Percentiles rank a stretch among this genome's conserved stretches.
phyloP scores from a whole-genome alignment of 2,329 filamentous ascomycete genomes.

The Aspergillus transmontanensis region DNA sequence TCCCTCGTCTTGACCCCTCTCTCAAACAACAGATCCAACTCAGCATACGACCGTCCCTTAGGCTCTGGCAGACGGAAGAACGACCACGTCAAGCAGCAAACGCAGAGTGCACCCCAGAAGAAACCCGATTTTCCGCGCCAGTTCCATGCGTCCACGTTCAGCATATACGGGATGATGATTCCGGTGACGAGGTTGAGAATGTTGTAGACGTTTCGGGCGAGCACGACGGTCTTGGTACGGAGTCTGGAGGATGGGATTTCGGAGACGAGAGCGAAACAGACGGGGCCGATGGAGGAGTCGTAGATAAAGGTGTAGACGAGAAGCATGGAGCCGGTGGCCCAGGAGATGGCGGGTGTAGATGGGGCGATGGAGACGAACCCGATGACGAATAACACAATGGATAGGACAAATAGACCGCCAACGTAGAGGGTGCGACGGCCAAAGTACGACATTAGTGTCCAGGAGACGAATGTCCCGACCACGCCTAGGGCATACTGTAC shows the following conservation, averaged over 20 bases:
- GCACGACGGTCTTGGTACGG: conserved; percentile 57
- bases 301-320: conserved; percentile 58
- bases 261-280: conserved; percentile 56
- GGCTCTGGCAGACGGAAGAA: conserved; percentile 78
- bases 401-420: conserved; percentile 25
- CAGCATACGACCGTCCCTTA: conserved; percentile 73
- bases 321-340: conserved; percentile 50
- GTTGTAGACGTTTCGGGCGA: conserved; percentile 52
- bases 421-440: conserved; percentile 46
- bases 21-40: conserved; percentile 80
- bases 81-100: conserved; percentile 73
- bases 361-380: conserved; percentile 24
- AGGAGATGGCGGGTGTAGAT: conserved; percentile 29
- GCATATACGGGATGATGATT: conserved; percentile 82
- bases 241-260: conserved; percentile 58
- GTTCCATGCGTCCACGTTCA: conserved; percentile 79
- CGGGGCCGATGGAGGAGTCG: conserved; percentile 56
- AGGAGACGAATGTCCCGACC: conserved; percentile 54
- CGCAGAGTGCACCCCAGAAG: conserved; percentile 77
- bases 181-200: conserved; percentile 52
- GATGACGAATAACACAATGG: conserved; percentile 27
- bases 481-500: conserved; percentile 65
- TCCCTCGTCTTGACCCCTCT: conserved; percentile 41
- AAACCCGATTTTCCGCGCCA: conserved; percentile 82
- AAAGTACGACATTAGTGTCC: conserved; percentile 43